phyloP scores from a whole-genome alignment of 2,329 filamentous ascomycete genomes.

The Curvularia hawaiiensis region DNA sequence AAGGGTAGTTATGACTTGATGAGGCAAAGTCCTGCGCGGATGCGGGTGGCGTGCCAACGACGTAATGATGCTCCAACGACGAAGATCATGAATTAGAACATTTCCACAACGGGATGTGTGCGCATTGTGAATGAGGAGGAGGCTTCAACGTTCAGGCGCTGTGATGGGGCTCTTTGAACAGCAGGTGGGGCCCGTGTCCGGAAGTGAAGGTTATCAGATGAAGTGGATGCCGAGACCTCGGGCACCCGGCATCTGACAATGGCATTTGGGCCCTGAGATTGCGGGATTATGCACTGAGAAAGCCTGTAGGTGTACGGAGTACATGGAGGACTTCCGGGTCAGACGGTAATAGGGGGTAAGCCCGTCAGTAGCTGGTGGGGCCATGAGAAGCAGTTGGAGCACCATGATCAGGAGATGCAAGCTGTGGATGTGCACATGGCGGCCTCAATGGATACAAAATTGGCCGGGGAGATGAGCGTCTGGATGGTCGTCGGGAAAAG shows the following conservation, averaged over 20 bases:
- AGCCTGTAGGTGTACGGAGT: background rate
- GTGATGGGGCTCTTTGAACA: background rate
- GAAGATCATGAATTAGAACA: constrained; percentile 1
- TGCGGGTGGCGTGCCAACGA: constrained; percentile 12
- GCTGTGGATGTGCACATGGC: background rate
- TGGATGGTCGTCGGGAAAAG: constrained; percentile 11
- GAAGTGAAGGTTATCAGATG: constrained; percentile 18
- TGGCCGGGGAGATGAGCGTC: background rate
- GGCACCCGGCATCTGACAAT: constrained; percentile 5
- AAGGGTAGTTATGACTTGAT: background rate
- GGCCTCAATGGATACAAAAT: background rate
- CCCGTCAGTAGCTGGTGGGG: constrained; percentile 2
- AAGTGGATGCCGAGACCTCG: constrained; percentile 8
- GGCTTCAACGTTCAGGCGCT: background rate
- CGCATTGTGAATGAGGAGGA: constrained; percentile 3
- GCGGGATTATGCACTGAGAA: constrained; percentile 12
- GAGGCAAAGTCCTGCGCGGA: background rate
- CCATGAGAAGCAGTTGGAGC: background rate
- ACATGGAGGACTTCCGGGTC: background rate
- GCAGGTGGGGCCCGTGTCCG: constrained; percentile 1
- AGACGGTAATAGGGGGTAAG: background rate
- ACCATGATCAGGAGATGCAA: constrained; percentile 6
- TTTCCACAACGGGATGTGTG: background rate
- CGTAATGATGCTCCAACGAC: constrained; percentile 6
- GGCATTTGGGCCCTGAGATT: constrained; percentile 4